These are phyloP conservation scores for Ambrosiella xylebori DNA, from an alignment of 2,329 filamentous ascomycete genomes.

Conservation along the genomic window DNA sequence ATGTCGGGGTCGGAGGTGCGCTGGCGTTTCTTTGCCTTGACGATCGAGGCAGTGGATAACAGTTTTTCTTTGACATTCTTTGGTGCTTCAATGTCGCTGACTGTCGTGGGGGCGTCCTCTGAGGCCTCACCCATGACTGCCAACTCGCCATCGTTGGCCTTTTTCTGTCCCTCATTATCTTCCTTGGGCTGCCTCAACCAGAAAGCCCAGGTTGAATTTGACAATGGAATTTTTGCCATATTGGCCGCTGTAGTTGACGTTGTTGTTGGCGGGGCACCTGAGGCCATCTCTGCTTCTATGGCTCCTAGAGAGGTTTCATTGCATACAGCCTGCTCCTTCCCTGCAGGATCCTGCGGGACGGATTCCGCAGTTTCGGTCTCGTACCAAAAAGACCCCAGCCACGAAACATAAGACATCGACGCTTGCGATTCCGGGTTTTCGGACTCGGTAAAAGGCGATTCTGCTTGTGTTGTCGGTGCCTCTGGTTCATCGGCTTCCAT, in stretches of 20 bases:
- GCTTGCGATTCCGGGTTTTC: too few relatives aligned
- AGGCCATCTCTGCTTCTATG: background rate
- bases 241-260: too few relatives aligned
- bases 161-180: constrained; percentile 13
- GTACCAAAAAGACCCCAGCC: too few relatives aligned
- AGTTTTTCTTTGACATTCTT: background rate
- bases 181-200: constrained; percentile 47
- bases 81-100: constrained; percentile 14
- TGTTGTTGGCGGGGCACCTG: background rate
- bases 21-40: constrained; percentile 3
- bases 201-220: constrained; percentile 61
- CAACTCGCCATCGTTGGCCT: constrained; percentile 29
- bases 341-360: too few relatives aligned
- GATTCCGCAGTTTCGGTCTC: too few relatives aligned
- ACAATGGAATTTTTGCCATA: constrained; percentile 17
- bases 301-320: background rate
- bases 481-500: background rate
- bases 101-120: constrained; percentile 34
- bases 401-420: too few relatives aligned
- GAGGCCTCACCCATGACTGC: constrained; percentile 41
- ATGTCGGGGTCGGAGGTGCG: background rate
- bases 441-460: background rate
- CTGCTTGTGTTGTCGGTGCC: background rate
- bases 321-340: too few relatives aligned
- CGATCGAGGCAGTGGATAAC: background rate